Evolutionary conservation across 2,329 filamentous ascomycete species (phyloP).

Genomic region (Colletotrichum sp.): DNA sequence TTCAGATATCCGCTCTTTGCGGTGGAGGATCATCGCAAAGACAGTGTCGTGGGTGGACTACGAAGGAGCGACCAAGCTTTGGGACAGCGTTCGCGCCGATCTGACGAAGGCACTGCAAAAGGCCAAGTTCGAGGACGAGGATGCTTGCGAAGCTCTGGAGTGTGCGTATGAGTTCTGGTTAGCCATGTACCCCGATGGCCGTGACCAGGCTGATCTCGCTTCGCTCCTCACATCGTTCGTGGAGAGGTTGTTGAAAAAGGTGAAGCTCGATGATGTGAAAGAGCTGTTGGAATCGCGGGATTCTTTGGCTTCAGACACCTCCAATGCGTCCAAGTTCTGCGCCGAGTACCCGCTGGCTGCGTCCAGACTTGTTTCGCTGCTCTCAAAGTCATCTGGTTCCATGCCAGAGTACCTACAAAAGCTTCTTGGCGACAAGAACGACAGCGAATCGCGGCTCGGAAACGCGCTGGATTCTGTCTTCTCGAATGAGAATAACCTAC

Average conservation of each 20-base stretch:
- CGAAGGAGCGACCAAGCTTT: constrained; percentile 34
- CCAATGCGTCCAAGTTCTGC: constrained; percentile 3
- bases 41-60: constrained; percentile 38
- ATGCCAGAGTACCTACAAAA: constrained; percentile 12
- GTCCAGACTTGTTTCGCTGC: constrained; percentile 14
- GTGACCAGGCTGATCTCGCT: constrained; percentile 31
- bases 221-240: constrained; percentile 38
- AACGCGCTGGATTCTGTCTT: constrained; percentile 35
- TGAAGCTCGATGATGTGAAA: neutral
- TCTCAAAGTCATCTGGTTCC: neutral
- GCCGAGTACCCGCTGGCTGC: constrained; percentile 7
- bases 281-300: neutral
- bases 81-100: constrained; percentile 35
- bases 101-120: constrained; percentile 37
- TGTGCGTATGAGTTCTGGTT: constrained; percentile 44
- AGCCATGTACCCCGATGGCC: constrained; percentile 40
- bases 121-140: constrained; percentile 33
- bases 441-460: constrained; percentile 12
- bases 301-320: neutral
- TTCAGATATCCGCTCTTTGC: constrained; percentile 36
- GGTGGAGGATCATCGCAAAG: constrained; percentile 44
- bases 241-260: constrained; percentile 28
- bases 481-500: constrained; percentile 42
- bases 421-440: neutral
- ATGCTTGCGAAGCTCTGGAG: constrained; percentile 46